phyloP scores from a whole-genome alignment of 768 basidiomycete genomes.

The Tephrocybe sp. region DNA sequence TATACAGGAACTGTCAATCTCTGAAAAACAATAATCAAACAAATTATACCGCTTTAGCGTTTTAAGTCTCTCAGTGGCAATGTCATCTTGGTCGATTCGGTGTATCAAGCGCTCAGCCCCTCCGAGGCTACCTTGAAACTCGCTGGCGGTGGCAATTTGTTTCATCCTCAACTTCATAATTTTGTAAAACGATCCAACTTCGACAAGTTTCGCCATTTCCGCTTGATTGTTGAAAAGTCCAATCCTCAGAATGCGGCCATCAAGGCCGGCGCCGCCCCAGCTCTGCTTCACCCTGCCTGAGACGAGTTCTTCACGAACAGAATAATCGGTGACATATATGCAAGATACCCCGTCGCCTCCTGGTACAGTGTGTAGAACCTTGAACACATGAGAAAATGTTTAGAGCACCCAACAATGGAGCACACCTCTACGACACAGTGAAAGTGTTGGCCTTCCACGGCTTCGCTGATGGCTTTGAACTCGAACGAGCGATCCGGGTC shows the following conservation, averaged over 20 bases:
- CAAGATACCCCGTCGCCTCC: slow-evolving; percentile 31
- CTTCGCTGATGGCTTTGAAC: slow-evolving; percentile 48
- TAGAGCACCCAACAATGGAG: background rate
- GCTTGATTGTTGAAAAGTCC: slow-evolving; percentile 47
- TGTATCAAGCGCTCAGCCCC: slow-evolving; percentile 43
- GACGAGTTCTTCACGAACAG: slow-evolving; percentile 42
- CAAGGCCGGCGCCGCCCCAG: slow-evolving; percentile 42
- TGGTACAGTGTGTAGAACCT: slow-evolving; percentile 47
- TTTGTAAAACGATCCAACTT: slow-evolving; percentile 39
- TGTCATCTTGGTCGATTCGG: slow-evolving; percentile 35
- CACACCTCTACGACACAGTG: slow-evolving; percentile 60
- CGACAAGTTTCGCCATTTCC: slow-evolving; percentile 34
- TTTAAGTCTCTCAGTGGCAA: slow-evolving; percentile 34
- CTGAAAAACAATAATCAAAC: background rate
- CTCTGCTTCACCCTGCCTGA: slow-evolving; percentile 25
- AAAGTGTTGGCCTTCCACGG: slow-evolving; percentile 39
- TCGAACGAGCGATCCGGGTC: slow-evolving; percentile 32
- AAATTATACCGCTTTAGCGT: slow-evolving; percentile 39
- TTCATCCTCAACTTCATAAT: slow-evolving; percentile 54
- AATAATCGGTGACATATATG: slow-evolving; percentile 68
- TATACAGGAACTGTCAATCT: slow-evolving; percentile 8
- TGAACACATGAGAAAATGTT: background rate
- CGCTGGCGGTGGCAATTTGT: slow-evolving; percentile 24
- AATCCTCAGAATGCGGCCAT: slow-evolving; percentile 51
- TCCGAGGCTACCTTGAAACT: slow-evolving; percentile 44